Evolutionary conservation across 2,329 filamentous ascomycete species (phyloP).

Genomic region (Calonectria pseudoreteaudii): DNA sequence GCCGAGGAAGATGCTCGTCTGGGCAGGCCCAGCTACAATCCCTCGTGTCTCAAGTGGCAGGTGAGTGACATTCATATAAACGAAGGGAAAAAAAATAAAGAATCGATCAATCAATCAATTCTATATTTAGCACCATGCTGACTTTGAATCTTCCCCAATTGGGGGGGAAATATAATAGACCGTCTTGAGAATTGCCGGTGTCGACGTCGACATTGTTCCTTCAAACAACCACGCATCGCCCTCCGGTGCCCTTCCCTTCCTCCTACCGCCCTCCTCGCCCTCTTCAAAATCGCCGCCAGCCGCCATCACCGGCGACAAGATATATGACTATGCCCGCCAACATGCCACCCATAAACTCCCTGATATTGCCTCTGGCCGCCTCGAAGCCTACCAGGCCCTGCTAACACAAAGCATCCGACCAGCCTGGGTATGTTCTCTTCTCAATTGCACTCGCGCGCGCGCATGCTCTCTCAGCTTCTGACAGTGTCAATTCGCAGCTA

Average conservation of each 20-base stretch:
- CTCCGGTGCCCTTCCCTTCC: constrained; percentile 87
- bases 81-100: neutral
- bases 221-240: constrained; percentile 96
- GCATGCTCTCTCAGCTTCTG: neutral
- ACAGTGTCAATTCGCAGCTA: constrained; percentile 61
- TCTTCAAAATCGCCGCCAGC: constrained; percentile 62
- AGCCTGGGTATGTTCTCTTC: constrained; percentile 75
- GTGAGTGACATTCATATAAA: constrained; percentile 58
- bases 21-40: constrained; percentile 85
- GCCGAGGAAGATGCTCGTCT: constrained; percentile 69
- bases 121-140: constrained; percentile 4
- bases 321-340: constrained; percentile 76
- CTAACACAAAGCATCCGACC: constrained; percentile 82
- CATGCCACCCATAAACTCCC: constrained; percentile 51
- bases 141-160: neutral
- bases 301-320: constrained; percentile 64
- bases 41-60: constrained; percentile 96
- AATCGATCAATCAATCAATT: neutral
- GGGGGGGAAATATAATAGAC: constrained; percentile 64
- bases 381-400: constrained; percentile 83
- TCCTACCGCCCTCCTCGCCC: constrained; percentile 67
- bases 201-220: constrained; percentile 74
- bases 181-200: constrained; percentile 80
- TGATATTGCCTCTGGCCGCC: constrained; percentile 65
- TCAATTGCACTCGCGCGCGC: neutral